Evolutionary conservation across 176 grass and related monocot species (phyloP), one percentile per base, ranked within the genome.

Genomic region (Secale cereale): DNA sequence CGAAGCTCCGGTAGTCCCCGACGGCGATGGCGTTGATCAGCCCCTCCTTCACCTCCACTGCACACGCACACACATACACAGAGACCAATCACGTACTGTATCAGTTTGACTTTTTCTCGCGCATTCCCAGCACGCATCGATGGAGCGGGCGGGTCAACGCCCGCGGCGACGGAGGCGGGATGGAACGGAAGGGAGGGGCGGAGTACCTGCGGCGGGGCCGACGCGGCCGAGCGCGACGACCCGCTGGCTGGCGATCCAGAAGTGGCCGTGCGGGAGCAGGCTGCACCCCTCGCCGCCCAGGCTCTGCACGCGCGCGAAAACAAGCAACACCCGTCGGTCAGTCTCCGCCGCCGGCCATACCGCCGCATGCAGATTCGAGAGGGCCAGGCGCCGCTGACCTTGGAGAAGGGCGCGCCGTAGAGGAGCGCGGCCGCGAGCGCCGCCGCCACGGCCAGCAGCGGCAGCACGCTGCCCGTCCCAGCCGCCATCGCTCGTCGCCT

Each of bases 11-110:
- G 84, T 87, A 84, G 68, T 94, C 91, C 66, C 89, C 89, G 48
- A 94, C 75, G 17, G 87, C 80, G 73, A 98, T 89, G 6, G 89
- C 78, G 65, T 86, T 90, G 84, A 98, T 92, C 14, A 89, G 82
- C 0, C 93, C 97, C 1, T 64, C 81, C 85, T 95, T 98, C 80
- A 98, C 88, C 89, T 98, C 97, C 74, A 98, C 97, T 98, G 89
- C 82, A 70, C 60, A 5, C 68, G 33, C n/a, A 61, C 65, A 35
- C 15, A 6, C 6, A 6, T 1, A 15, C 29, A 22, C 50, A 40
- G 9, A 9, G 5, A 17, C 10, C 60, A 78, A 27, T 10, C 4
- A 3, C 22, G 4, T 0, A n/a, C n/a, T n/a, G n/a, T n/a, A 4
- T 76, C 73, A 76, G 73, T 69, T 31, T 27, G 13, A 46, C 39